phyloP scores from a whole-genome alignment of 441 rosid species.

The Dalechampia spathulata region DNA sequence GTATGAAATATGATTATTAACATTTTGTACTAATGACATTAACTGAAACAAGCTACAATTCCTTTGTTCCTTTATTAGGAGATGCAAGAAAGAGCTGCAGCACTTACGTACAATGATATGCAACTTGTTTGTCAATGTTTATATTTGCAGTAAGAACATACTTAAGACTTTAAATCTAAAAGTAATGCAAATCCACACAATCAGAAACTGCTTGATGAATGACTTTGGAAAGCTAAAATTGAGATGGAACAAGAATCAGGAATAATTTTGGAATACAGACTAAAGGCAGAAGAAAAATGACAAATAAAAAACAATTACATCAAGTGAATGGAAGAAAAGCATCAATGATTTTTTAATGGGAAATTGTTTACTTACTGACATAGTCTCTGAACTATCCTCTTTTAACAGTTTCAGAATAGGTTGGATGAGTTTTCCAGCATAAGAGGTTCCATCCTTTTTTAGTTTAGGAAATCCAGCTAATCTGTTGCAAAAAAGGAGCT shows the following conservation, averaged over 20 bases:
- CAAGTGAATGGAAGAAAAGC: background rate
- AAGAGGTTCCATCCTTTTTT: slow-evolving; percentile 63
- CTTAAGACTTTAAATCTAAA: no score
- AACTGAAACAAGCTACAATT: no score
- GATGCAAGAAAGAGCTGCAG: no score
- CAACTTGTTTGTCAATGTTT: no score
- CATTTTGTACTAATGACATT: no score
- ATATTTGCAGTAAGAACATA: no score
- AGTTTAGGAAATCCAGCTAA: slow-evolving; percentile 54
- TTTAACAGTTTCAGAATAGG: slow-evolving; percentile 63
- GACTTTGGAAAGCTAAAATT: background rate
- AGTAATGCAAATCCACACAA: no score
- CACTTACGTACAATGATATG: no score
- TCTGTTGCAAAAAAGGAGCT: slow-evolving; percentile 28
- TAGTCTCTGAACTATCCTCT: slow-evolving; percentile 49
- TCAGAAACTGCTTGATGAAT: no score
- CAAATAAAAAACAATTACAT: background rate
- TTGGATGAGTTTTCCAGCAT: slow-evolving; percentile 51
- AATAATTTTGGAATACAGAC: background rate
- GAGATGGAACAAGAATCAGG: background rate
- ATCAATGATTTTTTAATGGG: background rate
- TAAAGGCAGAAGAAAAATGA: background rate
- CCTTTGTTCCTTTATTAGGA: no score
- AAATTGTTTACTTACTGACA: slow-evolving; percentile 38
- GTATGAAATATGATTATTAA: no score